Evolutionary conservation across 169 alveolate species (phyloP), one percentile per base, ranked within the genome.

Genomic region (Ichthyophthirius multifiliis): DNA sequence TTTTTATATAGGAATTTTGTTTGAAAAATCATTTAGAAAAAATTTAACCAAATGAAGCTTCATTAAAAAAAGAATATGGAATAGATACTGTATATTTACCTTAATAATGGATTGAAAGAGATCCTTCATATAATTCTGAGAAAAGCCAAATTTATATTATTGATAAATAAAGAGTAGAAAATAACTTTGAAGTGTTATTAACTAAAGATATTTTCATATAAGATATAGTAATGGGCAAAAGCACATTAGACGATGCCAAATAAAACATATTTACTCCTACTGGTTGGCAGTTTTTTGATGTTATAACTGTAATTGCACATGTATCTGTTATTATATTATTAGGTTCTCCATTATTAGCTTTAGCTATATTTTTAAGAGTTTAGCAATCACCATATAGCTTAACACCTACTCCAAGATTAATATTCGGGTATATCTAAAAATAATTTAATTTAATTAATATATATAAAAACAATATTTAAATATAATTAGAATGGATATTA

Each of bases 71-170:
- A 43, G 73, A 37, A 12, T 78, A 43, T 43, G 73, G 73, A 32
- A 65, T 78, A 13, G 34, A 32, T 5, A 78, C 78, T 10, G 44
- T 63, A 63, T 78, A 78, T 44, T 41, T 78, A 3, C 79, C 84
- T 30, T 32, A 78, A 65, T 23, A 78, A 45, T 78, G 84, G 84
- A 78, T 78, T n/a, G 84, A 65, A 44, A 78, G 84, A 78, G 84
- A 78, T 78, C 78, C 63, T 12, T 43, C 63, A 34, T 62, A 41
- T 39, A 32, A 63, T 13, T 73, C 46, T 12, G 20, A 78, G 34
- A 43, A 63, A 67, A 18, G 39, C 13, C 23, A 78, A 45, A 65
- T 55, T 2, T 78, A 20, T 15, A 41, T 65, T 31, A 78, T 78
- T 78, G 73, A 78, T 65, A 65, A 75, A 65, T 43, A 78, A 46